These are phyloP conservation scores for Suillus americanus DNA, from an alignment of 768 basidiomycete species.

Conservation along the genomic window DNA sequence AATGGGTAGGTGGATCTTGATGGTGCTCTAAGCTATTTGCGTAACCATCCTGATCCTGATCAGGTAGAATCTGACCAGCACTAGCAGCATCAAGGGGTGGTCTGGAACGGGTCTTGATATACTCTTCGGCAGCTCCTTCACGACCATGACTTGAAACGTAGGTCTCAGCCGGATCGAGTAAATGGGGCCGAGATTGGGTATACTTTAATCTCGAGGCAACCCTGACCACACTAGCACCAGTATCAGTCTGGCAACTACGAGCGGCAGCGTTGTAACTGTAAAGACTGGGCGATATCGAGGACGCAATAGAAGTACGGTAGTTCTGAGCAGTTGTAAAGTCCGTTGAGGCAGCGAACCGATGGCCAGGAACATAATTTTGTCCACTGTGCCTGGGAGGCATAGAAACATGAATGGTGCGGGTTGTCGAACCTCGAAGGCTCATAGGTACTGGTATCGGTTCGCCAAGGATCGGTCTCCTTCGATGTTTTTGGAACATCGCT, in stretches of 20 bases:
- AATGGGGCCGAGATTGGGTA: neutral
- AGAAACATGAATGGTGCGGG: neutral
- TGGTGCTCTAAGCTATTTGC: slow-evolving; percentile 19
- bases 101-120: neutral
- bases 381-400: neutral
- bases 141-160: neutral
- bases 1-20: neutral
- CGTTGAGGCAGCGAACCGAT: neutral
- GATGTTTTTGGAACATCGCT: slow-evolving; percentile 12
- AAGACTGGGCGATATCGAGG: neutral
- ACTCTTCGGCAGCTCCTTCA: neutral
- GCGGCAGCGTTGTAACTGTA: slow-evolving; percentile 3
- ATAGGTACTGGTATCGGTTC: neutral
- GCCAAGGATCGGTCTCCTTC: neutral
- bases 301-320: neutral
- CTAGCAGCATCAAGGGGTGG: neutral
- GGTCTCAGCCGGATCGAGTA: neutral
- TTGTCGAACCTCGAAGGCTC: neutral
- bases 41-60: slow-evolving; percentile 21
- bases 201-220: slow-evolving; percentile 3
- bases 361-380: neutral
- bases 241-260: neutral
- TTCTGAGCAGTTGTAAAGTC: slow-evolving; percentile 2
- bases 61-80: slow-evolving; percentile 20
- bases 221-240: neutral